Percentiles rank a stretch among this genome's conserved stretches.
phyloP scores from a whole-genome alignment of 2,329 filamentous ascomycete genomes.

The Trichoderma sp. region DNA sequence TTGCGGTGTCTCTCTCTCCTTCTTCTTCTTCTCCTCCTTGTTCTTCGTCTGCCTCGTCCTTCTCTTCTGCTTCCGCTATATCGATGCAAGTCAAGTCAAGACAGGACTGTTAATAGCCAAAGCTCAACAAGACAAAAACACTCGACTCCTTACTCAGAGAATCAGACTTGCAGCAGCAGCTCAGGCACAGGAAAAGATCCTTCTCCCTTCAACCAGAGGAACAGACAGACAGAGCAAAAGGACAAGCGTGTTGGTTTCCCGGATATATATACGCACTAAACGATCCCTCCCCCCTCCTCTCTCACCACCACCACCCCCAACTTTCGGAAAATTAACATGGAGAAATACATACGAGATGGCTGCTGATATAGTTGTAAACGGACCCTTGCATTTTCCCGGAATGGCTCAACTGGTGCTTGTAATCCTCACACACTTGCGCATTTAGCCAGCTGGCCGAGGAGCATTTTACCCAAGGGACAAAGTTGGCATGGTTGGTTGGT shows the following conservation, averaged over 20 bases:
- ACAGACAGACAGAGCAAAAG: background rate
- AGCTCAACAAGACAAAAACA: background rate
- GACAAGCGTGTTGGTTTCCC: background rate
- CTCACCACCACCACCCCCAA: background rate
- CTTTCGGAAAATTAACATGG: slow-evolving; percentile 25
- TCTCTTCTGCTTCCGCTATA: background rate
- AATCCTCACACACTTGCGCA: slow-evolving; percentile 6
- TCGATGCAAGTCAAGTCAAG: background rate
- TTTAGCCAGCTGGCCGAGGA: slow-evolving; percentile 11
- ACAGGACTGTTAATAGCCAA: background rate
- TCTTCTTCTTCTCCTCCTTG: background rate
- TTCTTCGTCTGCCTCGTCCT: background rate
- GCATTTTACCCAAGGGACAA: slow-evolving; percentile 11
- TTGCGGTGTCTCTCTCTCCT: slow-evolving; percentile 29
- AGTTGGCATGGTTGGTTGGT: background rate
- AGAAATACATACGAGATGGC: slow-evolving; percentile 14
- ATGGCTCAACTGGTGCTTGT: background rate
- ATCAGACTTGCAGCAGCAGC: background rate
- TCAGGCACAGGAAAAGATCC: background rate
- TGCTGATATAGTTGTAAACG: background rate
- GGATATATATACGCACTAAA: slow-evolving; percentile 12
- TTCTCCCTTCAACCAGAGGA: background rate
- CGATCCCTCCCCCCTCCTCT: background rate
- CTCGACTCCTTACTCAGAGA: background rate
- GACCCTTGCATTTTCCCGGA: slow-evolving; percentile 19